A percentile compares a stretch with the other conserved stretches of the same genome.
Conservation (phyloP, 2,329 filamentous ascomycete genomes). For the Volutella citrinella region DNA sequence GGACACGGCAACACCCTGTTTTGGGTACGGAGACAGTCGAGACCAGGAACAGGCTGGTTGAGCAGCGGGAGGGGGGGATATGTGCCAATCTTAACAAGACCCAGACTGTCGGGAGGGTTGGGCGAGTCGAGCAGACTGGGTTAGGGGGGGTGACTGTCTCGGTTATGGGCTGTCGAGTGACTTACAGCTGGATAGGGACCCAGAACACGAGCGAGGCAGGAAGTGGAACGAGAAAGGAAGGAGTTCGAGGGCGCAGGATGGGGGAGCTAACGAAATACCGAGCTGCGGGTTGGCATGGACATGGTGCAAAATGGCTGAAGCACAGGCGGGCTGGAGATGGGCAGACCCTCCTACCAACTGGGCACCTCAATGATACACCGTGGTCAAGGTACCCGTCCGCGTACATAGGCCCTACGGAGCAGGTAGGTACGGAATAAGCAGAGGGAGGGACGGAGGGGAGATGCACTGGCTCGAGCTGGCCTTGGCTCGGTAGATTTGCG, state of each 20-base stretch:
- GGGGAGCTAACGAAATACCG: slow-evolving; percentile 15
- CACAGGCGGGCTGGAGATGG: background rate
- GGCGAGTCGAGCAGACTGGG: slow-evolving; percentile 15
- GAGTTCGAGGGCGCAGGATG: slow-evolving; percentile 6
- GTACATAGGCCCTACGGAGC: too few species aligned
- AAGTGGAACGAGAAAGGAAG: slow-evolving; percentile 10
- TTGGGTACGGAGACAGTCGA: slow-evolving; percentile 20
- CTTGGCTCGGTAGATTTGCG: slow-evolving; percentile 23
- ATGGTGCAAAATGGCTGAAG: slow-evolving; percentile 2
- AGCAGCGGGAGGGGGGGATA: slow-evolving; percentile 17
- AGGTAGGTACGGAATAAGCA: background rate
- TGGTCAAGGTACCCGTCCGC: too few species aligned
- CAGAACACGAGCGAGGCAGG: slow-evolving; percentile 13
- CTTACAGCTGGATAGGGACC: slow-evolving; percentile 9
- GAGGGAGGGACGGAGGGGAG: slow-evolving; percentile 10
- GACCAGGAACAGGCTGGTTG: slow-evolving; percentile 25
- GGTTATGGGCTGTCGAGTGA: slow-evolving; percentile 15
- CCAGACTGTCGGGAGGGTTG: slow-evolving; percentile 27
- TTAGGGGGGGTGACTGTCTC: slow-evolving; percentile 10
- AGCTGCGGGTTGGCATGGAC: slow-evolving; percentile 7
- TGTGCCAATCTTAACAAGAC: slow-evolving; percentile 29
- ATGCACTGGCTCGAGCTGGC: slow-evolving; percentile 15
- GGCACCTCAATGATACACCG: too few species aligned
- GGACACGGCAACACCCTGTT: slow-evolving; percentile 23
- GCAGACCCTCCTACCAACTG: background rate